Evolutionary conservation across 2,329 filamentous ascomycete species (phyloP).

Genomic region (Colletotrichum euphorbiae): DNA sequence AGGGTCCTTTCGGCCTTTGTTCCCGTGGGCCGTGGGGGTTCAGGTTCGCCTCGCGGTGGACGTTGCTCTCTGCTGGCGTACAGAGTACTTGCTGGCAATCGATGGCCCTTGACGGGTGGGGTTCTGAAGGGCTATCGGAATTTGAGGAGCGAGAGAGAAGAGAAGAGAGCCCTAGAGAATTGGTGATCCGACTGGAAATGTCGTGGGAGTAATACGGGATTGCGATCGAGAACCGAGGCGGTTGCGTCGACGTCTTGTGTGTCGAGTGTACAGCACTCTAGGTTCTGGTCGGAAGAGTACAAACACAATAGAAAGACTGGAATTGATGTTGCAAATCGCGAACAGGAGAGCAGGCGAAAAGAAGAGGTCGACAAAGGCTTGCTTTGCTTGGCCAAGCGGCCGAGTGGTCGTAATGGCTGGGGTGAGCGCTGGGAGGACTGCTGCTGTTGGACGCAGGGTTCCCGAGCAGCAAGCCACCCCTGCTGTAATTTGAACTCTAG

Average conservation of each 20-base stretch:
- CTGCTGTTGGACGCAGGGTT: constrained; percentile 10
- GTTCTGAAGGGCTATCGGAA: constrained; percentile 36
- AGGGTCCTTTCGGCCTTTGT: background rate
- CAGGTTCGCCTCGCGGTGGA: constrained; percentile 14
- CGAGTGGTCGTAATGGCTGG: constrained; percentile 10
- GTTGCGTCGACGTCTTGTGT: constrained; percentile 32
- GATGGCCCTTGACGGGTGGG: constrained; percentile 29
- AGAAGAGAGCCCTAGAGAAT: constrained; percentile 34
- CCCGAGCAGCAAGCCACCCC: no score
- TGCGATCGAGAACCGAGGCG: constrained; percentile 26
- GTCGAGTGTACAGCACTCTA: background rate
- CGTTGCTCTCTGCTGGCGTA: constrained; percentile 7
- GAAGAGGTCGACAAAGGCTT: constrained; percentile 22
- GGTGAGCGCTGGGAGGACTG: constrained; percentile 5
- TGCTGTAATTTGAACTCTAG: no score
- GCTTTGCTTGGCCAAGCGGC: constrained; percentile 29
- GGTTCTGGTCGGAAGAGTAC: background rate
- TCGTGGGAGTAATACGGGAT: constrained; percentile 39
- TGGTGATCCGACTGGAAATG: constrained; percentile 34
- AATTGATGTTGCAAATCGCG: background rate
- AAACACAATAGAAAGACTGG: background rate
- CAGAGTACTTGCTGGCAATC: constrained; percentile 15
- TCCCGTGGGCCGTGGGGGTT: no score
- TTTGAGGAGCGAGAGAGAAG: constrained; percentile 35
- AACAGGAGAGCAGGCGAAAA: constrained; percentile 6